These are phyloP conservation scores for Tremella yokohamensis DNA, from an alignment of 768 basidiomycete genomes.

Conservation along the genomic window DNA sequence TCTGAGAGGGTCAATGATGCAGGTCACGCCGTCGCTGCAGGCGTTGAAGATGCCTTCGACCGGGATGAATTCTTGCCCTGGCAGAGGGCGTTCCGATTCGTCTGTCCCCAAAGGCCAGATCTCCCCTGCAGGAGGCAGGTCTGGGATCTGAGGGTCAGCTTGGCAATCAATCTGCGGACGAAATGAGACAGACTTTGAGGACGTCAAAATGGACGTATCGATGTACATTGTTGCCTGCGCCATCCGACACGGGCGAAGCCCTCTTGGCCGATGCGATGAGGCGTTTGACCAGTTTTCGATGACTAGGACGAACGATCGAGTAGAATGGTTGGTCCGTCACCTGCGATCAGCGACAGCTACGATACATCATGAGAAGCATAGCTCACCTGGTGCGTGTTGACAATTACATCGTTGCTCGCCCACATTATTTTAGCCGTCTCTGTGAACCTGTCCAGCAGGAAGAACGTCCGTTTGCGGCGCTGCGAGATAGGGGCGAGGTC, in stretches of 20 bases:
- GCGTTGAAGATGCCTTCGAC: constrained; percentile 46
- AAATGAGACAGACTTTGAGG: constrained; percentile 31
- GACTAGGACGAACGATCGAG: constrained; percentile 32
- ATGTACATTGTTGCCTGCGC: constrained; percentile 25
- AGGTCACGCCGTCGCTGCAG: constrained; percentile 38
- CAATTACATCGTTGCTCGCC: constrained; percentile 37
- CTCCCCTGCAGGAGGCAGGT: constrained; percentile 30
- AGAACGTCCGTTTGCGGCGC: constrained; percentile 29
- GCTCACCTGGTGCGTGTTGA: constrained; percentile 25
- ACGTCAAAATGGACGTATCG: constrained; percentile 34
- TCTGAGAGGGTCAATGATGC: constrained; percentile 27
- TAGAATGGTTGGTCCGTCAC: constrained; percentile 37
- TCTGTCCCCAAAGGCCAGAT: constrained; percentile 37
- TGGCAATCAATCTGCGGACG: neutral
- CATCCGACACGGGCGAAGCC: constrained; percentile 25
- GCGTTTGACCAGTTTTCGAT: constrained; percentile 27
- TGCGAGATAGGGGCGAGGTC: neutral
- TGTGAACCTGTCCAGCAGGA: constrained; percentile 45
- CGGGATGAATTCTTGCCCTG: constrained; percentile 38
- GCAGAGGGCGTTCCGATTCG: constrained; percentile 37
- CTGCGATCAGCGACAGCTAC: constrained; percentile 7
- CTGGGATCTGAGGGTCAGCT: constrained; percentile 28
- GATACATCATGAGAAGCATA: neutral
- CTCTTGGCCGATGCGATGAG: constrained; percentile 37
- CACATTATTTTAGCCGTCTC: constrained; percentile 33